Percentiles rank a stretch among this genome's conserved stretches.
phyloP scores from a whole-genome alignment of 2,329 filamentous ascomycete species.

The Celoporthe dispersa region DNA sequence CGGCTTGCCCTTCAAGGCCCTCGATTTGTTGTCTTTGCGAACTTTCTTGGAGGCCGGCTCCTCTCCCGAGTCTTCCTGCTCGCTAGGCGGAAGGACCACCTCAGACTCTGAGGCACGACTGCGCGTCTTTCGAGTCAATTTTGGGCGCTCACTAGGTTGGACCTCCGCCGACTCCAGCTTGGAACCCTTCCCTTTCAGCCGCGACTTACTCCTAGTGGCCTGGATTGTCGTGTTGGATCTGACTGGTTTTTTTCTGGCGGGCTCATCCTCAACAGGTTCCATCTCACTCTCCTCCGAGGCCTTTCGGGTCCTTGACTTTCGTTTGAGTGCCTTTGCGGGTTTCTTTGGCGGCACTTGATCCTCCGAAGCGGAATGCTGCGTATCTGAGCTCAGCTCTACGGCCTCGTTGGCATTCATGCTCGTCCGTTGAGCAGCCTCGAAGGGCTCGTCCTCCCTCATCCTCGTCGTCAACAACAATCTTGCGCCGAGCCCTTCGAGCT shows the following conservation, averaged over 20 bases:
- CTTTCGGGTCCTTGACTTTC: constrained; percentile 2
- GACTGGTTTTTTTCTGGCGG: neutral
- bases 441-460: constrained; percentile 7
- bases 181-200: neutral
- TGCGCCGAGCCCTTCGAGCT: constrained; percentile 7
- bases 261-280: neutral
- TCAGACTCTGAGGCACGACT: constrained; percentile 1
- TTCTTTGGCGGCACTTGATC: constrained; percentile 11
- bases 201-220: constrained; percentile 10
- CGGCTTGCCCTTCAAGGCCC: constrained; percentile 32
- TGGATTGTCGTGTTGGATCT: neutral
- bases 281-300: neutral
- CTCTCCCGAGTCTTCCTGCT: constrained; percentile 30
- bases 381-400: neutral
- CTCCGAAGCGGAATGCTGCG: neutral
- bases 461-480: constrained; percentile 20
- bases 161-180: constrained; percentile 4
- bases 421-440: neutral
- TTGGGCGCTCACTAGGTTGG: constrained; percentile 10
- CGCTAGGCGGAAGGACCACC: constrained; percentile 3
- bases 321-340: neutral
- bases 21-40: constrained; percentile 5
- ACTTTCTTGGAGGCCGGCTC: constrained; percentile 17
- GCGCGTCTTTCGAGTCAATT: constrained; percentile 8
- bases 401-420: neutral